Evolutionary conservation across 495 filamentous ascomycete genomes (phyloP), one percentile per base, ranked within the genome.

Genomic region (Aspergillus haitiensis): DNA sequence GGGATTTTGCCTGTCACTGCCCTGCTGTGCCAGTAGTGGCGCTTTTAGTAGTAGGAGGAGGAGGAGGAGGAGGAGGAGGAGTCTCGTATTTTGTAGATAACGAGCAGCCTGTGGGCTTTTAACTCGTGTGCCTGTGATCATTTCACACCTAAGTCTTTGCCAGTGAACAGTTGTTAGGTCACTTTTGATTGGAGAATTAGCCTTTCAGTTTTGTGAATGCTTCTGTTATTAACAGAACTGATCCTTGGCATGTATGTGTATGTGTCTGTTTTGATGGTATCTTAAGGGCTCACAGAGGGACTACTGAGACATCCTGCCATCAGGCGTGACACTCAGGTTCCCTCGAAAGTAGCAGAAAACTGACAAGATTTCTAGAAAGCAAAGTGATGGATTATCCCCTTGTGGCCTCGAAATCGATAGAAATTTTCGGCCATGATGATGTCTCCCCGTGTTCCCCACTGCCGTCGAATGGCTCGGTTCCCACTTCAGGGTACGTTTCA

Each of bases 371-470:
- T 15, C 11, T 10, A 35, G 6, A 34, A 49, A 15, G 42, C 10
- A 12, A 49, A 27, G 21, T 27, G 5, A 8, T 56, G 44, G 21
- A n/a, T 31, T 16, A 49, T 9, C 8, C 47, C 27, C 39, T 46
- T 44, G 31, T 8, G 7, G 27, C 39, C 16, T 48, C 33, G n/a
- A 49, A 16, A 32, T 56, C 45, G 15, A 10, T 21, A 33, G n/a
- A 45, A 7, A 13, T 34, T 2, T 15, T 18, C 7, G 44, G 49
- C 8, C 6, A 31, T 27, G 55, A 56, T 13, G 44, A 15, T 48
- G 12, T 49, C 15, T 56, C 55, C 10, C 55, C 44, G 15, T 35
- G 27, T 9, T 37, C 42, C 13, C 42, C 55, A 37, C 12, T 31
- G 6, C 15, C 47, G 16, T 13, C 37, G 16, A 47, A 31, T 6